Percentiles rank a stretch among this genome's conserved stretches.
These are phyloP conservation scores for Gamarada debralockiae DNA, from an alignment of 495 filamentous ascomycete genomes.

Conservation along the genomic window DNA sequence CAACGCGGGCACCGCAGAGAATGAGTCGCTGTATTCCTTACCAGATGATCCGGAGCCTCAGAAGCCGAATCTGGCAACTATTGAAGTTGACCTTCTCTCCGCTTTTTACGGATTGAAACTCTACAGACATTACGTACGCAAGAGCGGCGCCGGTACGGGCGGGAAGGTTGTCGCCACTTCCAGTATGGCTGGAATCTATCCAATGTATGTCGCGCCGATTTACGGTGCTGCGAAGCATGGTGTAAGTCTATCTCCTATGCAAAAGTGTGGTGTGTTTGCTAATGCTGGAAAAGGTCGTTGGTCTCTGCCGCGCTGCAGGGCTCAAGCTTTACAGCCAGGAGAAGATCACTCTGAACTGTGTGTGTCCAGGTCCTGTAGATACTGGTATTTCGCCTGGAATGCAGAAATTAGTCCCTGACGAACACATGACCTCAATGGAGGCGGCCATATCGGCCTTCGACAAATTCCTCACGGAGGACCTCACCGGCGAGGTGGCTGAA, in stretches of 20 bases:
- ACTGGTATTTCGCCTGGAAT: conserved; percentile 33
- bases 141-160: conserved; percentile 6
- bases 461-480: conserved; percentile 22
- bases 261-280: conserved; percentile 4
- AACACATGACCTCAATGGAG: conserved; percentile 38
- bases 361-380: conserved; percentile 34
- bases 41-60: conserved; percentile 12
- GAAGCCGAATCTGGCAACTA: conserved; percentile 32
- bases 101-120: conserved; percentile 41
- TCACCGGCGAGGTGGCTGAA: conserved; percentile 24
- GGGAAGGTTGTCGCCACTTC: conserved; percentile 27
- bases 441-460: conserved; percentile 32
- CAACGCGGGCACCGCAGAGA: conserved; percentile 7
- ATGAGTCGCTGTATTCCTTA: not conserved
- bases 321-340: conserved; percentile 20
- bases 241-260: not conserved
- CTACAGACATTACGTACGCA: conserved; percentile 38
- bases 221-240: no score
- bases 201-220: not conserved
- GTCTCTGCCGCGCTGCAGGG: conserved; percentile 27
- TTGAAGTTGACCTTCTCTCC: conserved; percentile 37
- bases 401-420: conserved; percentile 30
- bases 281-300: not conserved
- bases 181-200: conserved; percentile 28
- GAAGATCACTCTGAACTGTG: conserved; percentile 35